phyloP scores from a whole-genome alignment of 2,329 filamentous ascomycete genomes.

The Podosphaera leucotricha region DNA sequence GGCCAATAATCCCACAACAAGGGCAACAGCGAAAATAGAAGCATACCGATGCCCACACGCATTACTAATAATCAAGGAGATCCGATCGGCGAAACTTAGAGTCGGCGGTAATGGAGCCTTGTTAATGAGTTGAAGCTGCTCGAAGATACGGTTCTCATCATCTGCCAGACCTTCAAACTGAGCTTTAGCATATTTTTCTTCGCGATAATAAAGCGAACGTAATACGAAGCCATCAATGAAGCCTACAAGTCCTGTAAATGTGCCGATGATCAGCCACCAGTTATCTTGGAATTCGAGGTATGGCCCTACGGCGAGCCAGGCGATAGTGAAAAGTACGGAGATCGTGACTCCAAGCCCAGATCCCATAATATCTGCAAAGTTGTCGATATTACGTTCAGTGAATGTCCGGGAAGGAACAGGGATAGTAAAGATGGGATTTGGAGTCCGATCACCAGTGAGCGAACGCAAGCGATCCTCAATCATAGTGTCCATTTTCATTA shows the following conservation, averaged over 20 bases:
- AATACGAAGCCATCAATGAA: conserved; percentile 23
- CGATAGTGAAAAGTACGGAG: conserved; percentile 16
- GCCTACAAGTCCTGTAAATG: conserved; percentile 23
- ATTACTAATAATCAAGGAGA: background rate
- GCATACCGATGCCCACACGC: background rate
- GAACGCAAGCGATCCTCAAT: conserved; percentile 16
- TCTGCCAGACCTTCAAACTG: conserved; percentile 10
- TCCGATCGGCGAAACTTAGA: background rate
- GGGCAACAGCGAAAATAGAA: background rate
- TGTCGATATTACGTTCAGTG: conserved; percentile 19
- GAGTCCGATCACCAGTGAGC: conserved; percentile 15
- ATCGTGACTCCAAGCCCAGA: conserved; percentile 19
- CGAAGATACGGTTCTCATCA: conserved; percentile 8
- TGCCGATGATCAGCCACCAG: conserved; percentile 25
- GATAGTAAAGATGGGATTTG: conserved; percentile 17
- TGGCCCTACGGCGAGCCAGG: conserved; percentile 20
- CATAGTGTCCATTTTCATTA: conserved; percentile 17
- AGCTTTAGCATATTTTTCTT: conserved; percentile 5
- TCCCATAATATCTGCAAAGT: conserved; percentile 21
- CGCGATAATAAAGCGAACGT: conserved; percentile 19
- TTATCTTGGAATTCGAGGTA: conserved; percentile 19
- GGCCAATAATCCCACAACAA: conserved; percentile 1
- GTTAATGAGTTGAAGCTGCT: background rate
- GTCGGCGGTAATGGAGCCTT: background rate
- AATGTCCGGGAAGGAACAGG: conserved; percentile 14